Base-by-base conservation (phyloP, 2,329 filamentous ascomycete species). In the Chaetothyriales sp. region DNA sequence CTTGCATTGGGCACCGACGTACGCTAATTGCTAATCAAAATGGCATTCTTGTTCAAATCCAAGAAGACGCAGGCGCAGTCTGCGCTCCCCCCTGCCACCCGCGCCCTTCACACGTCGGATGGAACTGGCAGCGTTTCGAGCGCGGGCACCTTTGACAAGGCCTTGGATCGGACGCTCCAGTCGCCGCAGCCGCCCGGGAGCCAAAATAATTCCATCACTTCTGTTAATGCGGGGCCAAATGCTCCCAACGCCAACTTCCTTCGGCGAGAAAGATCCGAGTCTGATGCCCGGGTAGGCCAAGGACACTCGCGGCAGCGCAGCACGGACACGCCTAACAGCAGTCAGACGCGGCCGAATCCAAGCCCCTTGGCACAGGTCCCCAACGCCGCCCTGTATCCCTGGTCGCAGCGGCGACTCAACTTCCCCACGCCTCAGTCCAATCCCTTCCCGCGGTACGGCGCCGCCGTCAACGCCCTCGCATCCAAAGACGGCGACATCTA, bases 401-500 rank as follows among this genome's bases (percentile, higher is more conserved):
- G 92, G 92, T 95, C 90, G 57, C 87, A 94, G 66, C 82, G 88
- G 54, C 82, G 86, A 51, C 70, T 98, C 50, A 90, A 85, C 58
- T 95, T 95, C 67, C 86, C 86, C 15, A 82, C 87, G 4, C 78
- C 83, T 2, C 83, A 89, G 63, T 78, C 83, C 9, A 89, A 87
- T 60, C 92, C 92, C 0, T 98, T 98, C 62, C 92, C 92, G 13
- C 82, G 92, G 66, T 98, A 98, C 77, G 92, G 92, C 65, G 89
- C 94, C 49, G 92, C 94, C 5, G 90, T 95, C 66, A 98, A 98
- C 67, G 80, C 89, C 0, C 77, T 85, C 15, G 86, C 89, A 20
- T 95, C 89, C 43, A 97, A 97, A 70, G 92, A 98, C 69, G 94
- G 94, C 54, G 88, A 94, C 62, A 86, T 98, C 52, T 98, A 97